phyloP scores from a whole-genome alignment of 2,329 filamentous ascomycete genomes.

The Neofusicoccum ribis region DNA sequence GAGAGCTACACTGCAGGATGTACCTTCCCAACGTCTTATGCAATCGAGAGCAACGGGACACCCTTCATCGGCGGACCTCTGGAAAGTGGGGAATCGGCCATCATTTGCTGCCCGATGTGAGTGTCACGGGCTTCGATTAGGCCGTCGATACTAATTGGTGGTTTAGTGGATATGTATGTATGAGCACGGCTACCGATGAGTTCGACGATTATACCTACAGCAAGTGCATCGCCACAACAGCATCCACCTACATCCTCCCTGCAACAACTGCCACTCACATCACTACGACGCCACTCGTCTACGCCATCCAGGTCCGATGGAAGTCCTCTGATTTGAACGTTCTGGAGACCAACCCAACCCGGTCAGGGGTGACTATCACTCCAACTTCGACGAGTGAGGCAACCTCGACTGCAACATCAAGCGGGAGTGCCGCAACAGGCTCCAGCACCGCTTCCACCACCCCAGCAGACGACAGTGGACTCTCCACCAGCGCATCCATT shows the following conservation, averaged over 20 bases:
- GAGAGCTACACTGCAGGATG: conserved; percentile 3
- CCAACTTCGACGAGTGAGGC: neutral
- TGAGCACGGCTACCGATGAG: neutral
- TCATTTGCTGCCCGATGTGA: conserved; percentile 2
- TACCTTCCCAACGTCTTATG: neutral
- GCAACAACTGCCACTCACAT: neutral
- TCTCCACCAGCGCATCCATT: conserved; percentile 15
- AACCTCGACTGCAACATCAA: neutral
- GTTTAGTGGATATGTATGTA: neutral
- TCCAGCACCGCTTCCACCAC: neutral
- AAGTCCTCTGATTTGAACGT: neutral
- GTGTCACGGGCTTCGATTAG: neutral
- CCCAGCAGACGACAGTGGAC: no score
- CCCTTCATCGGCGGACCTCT: neutral
- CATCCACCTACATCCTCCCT: neutral
- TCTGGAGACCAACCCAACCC: neutral
- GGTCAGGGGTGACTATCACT: neutral
- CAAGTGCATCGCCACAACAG: neutral
- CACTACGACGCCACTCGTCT: conserved; percentile 1
- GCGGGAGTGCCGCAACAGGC: neutral
- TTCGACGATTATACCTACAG: neutral
- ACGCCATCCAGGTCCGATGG: conserved; percentile 13
- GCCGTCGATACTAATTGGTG: neutral
- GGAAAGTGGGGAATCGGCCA: neutral
- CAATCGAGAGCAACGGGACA: neutral